Evolutionary conservation across 352 stramenopile genomes (phyloP), one percentile per base, ranked within the genome.

Genomic region (Phytophthora meadii): DNA sequence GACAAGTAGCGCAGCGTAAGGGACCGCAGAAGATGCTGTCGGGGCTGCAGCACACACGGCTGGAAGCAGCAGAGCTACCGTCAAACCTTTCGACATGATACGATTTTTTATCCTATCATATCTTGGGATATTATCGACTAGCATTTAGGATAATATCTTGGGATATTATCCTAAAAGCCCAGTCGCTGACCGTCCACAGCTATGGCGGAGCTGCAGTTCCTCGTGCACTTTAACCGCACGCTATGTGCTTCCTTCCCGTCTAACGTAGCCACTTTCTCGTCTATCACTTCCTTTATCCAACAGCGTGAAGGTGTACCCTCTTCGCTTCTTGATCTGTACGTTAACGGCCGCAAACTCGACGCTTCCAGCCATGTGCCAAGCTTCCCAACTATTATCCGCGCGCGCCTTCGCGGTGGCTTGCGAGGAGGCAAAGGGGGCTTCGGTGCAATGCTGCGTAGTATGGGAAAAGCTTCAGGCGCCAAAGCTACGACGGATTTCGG

Each of bases 351-450:
- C 44, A 77, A 76, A 39, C 70, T 93, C 17, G 32, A 73, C 7
- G 22, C 27, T 0, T 54, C 27, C 25, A 74, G 40, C 28, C 28
- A 68, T 22, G 54, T 94, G 14, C 85, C 84, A 6, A 53, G 51
- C 0, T 78, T 82, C n/a, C 86, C 88, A 1, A 58, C 51, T 17
- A 76, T 94, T 27, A 60, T 94, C 37, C 86, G 87, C 28, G 88
- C 74, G 24, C 82, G 87, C 5, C 50, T 93, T 30, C 80, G 67
- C 10, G 82, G 81, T 36, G 88, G 83, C 5, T 60, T 96, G 48
- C 79, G 82, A 3, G 88, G 88, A 22, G 88, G 88, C 25, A 96
- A 96, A 51, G 88, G 88, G 28, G 88, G 88, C 34, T 96, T 96
- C 54, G 88, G 88, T 9, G 88, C 86, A 22, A 96, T 96, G 88